Conservation (phyloP, 2,329 filamentous ascomycete species). For the Claviceps pusilla region DNA sequence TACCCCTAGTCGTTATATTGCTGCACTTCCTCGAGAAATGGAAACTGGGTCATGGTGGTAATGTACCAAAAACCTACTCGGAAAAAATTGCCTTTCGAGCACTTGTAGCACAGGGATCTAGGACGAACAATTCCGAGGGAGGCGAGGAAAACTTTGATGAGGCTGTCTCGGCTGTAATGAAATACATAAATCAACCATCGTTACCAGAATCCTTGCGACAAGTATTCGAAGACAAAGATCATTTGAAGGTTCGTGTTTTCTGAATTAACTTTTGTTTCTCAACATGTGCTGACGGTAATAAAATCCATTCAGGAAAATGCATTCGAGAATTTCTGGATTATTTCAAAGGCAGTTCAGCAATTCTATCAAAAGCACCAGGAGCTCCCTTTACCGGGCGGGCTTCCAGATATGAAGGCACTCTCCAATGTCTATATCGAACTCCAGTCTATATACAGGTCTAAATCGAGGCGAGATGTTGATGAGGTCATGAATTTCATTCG, state of each 20-base stretch:
- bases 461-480: slow-evolving; percentile 62
- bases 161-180: slow-evolving; percentile 72
- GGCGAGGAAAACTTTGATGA: slow-evolving; percentile 97
- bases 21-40: slow-evolving; percentile 71
- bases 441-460: slow-evolving; percentile 83
- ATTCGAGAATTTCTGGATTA: slow-evolving; percentile 65
- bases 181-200: slow-evolving; percentile 58
- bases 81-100: slow-evolving; percentile 76
- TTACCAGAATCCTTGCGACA: slow-evolving; percentile 57
- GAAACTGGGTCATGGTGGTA: slow-evolving; percentile 55
- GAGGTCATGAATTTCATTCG: slow-evolving; percentile 58
- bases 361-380: slow-evolving; percentile 62
- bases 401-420: slow-evolving; percentile 96
- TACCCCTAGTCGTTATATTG: slow-evolving; percentile 74
- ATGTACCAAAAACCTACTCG: slow-evolving; percentile 57
- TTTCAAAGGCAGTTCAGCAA: slow-evolving; percentile 59
- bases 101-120: slow-evolving; percentile 49
- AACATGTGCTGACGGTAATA: background rate
- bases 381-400: slow-evolving; percentile 68
- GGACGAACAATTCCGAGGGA: slow-evolving; percentile 63
- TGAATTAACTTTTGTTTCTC: background rate
- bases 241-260: slow-evolving; percentile 33
- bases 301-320: background rate
- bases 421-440: slow-evolving; percentile 79
- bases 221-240: slow-evolving; percentile 55